Conservation (phyloP, 176 grass and related monocot genomes). For the Ananas comosus region DNA sequence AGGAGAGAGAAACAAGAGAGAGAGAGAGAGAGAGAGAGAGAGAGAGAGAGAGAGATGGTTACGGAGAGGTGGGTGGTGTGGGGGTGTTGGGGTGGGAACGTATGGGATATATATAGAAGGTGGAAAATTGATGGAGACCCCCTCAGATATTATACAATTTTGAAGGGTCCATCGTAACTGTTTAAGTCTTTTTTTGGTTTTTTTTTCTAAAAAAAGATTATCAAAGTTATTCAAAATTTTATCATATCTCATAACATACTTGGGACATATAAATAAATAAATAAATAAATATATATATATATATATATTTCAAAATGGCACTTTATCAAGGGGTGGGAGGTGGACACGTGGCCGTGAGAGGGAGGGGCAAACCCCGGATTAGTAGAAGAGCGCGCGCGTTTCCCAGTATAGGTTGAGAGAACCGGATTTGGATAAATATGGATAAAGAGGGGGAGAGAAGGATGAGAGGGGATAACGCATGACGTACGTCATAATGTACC, state of each 20-base stretch:
- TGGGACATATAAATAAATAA: no score
- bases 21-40: conserved; percentile 7
- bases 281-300: no score
- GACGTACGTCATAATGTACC: neutral
- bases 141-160: no score
- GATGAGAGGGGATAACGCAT: neutral
- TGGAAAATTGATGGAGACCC: neutral
- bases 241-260: no score
- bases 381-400: neutral
- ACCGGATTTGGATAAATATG: neutral
- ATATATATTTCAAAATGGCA: no score
- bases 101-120: neutral
- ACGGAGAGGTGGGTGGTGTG: neutral
- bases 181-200: no score
- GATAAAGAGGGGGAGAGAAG: neutral
- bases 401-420: neutral
- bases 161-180: no score
- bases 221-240: no score
- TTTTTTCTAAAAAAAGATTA: no score
- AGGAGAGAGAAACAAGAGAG: neutral
- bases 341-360: conserved; percentile 6
- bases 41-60: neutral
- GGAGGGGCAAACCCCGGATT: neutral
- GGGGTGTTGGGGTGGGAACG: no score
- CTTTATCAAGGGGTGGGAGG: neutral